Evolutionary conservation across 2,329 filamentous ascomycete genomes (phyloP), one percentile per base, ranked within the genome.

Genomic region (Arthrobotrys sphaeroides): DNA sequence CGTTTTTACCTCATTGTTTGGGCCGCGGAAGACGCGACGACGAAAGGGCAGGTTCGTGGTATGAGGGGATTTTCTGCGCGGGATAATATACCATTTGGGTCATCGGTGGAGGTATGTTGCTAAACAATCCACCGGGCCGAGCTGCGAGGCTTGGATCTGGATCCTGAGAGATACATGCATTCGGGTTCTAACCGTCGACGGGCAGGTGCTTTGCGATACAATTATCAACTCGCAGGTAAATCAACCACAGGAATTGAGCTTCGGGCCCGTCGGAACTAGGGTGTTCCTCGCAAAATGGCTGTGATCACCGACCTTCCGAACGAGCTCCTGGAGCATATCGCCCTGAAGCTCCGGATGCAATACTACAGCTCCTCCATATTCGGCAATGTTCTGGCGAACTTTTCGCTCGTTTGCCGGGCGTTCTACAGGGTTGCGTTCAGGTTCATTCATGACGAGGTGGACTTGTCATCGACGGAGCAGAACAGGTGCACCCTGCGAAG

Each of bases 371-470:
- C 33, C 7, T 31, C 24, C 22, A 9, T n/a, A 16, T 66, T 43
- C 33, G 47, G 40, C 7, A 66, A 66, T 22, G 61, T 66, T 13
- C 55, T 61, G 0, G 43, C 24, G 0, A 43, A 51, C 43, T 66
- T 73, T 22, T 61, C 59, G 2, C 51, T 42, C 24, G 45, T 47
- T 7, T 73, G 69, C 12, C 49, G 53, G 13, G 18, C 51, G 5
- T 73, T 73, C 16, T 73, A 73, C 16, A 42, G 36, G 3, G 61
- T 73, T 18, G 40, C 69, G 0, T 73, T 73, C 13, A 40, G 69
- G 16, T 53, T 61, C 20, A 59, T 73, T n/a, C 59, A 73, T 12
- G 42, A 57, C 10, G 31, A 60, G 7, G 36, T 49, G 5, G 61
- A 67, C 13, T 33, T 66, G 20, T 49, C 53, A 2, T 6, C n/a